phyloP scores from a whole-genome alignment of 164 flowering plant genomes.

The Chloranthus sessilifolius region DNA sequence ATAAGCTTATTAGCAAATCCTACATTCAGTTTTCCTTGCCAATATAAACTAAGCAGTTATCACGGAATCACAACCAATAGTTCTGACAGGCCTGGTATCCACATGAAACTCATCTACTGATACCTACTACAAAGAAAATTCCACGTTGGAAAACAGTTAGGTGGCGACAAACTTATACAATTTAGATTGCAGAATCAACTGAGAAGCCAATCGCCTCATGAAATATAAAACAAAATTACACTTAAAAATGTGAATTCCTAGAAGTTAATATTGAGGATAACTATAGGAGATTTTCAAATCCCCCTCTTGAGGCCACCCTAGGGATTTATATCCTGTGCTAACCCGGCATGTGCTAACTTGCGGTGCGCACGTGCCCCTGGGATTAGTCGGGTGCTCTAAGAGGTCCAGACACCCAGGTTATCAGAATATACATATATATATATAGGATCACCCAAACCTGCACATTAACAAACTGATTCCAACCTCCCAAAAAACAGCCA shows the following conservation, averaged over 20 bases:
- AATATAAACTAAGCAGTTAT: conserved; percentile 52
- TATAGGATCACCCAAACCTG: conserved; percentile 42
- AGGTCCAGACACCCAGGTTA: no score
- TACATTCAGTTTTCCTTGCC: conserved; percentile 73
- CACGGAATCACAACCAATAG: conserved; percentile 53
- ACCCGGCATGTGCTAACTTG: neutral
- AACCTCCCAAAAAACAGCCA: conserved; percentile 78
- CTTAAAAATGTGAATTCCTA: neutral
- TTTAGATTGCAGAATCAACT: neutral
- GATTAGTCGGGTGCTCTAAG: no score
- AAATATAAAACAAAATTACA: neutral
- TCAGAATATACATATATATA: neutral
- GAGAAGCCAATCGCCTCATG: neutral
- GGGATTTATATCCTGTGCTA: no score
- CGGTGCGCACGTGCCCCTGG: neutral
- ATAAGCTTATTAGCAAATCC: conserved; percentile 58
- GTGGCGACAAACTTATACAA: neutral
- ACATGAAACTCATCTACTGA: conserved; percentile 41
- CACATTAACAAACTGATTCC: conserved; percentile 61
- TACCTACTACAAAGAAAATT: conserved; percentile 42
- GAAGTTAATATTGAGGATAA: neutral
- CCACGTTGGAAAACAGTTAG: neutral
- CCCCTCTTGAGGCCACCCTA: no score
- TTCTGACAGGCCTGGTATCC: conserved; percentile 43
- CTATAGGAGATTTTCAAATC: neutral